Evolutionary conservation across 73 alveolate species (phyloP).

Genomic region (Stentor roeselii): DNA sequence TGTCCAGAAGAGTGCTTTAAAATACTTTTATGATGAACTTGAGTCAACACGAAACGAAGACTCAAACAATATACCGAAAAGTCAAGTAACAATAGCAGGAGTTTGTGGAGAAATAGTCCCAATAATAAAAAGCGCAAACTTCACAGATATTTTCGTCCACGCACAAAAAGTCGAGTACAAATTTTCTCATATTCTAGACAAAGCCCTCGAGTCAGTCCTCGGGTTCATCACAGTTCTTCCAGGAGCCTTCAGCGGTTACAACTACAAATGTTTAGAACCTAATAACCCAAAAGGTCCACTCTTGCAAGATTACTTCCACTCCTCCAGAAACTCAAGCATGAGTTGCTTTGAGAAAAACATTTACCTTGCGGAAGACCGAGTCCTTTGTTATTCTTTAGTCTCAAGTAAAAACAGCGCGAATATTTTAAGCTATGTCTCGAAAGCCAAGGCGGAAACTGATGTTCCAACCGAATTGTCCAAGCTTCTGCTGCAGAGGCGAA

Average conservation of each 20-base stretch:
- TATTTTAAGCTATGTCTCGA: conserved; percentile 1
- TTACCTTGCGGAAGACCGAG: conserved; percentile 28
- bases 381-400: conserved; percentile 7
- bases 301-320: background rate
- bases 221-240: conserved; percentile 41
- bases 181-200: conserved; percentile 21
- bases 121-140: background rate
- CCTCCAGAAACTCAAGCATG: background rate
- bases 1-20: conserved; percentile 23
- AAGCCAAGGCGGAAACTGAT: conserved; percentile 25
- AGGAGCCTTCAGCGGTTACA: conserved; percentile 39
- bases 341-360: conserved; percentile 27
- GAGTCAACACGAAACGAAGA: too few species aligned
- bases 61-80: too few species aligned
- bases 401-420: background rate
- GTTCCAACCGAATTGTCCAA: background rate
- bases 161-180: conserved; percentile 28
- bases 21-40: background rate
- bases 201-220: background rate
- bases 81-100: conserved; percentile 22
- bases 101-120: conserved; percentile 27
- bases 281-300: background rate
- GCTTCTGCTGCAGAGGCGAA: conserved; percentile 17
- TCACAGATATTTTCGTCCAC: background rate
- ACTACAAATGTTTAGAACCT: conserved; percentile 28